These are phyloP conservation scores for Paulinella micropora DNA, from an alignment of 78 protist genomes.

Conservation along the genomic window DNA sequence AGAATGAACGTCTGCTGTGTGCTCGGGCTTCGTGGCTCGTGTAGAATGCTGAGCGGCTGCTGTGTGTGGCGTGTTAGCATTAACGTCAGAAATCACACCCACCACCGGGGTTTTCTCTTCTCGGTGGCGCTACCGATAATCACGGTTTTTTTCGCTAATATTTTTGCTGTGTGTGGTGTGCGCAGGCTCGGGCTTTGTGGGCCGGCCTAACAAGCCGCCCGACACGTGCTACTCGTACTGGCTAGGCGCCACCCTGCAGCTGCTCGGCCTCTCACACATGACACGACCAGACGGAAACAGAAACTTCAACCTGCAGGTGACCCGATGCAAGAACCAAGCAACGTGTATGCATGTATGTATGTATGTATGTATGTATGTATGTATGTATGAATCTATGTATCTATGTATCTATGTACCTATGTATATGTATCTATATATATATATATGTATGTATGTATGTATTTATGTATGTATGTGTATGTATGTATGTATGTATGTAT, in stretches of 20 bases:
- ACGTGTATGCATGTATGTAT: not conserved
- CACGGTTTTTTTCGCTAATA: too few species aligned
- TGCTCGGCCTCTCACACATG: too few species aligned
- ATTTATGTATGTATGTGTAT: not conserved
- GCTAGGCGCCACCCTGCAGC: not conserved
- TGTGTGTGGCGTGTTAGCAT: too few species aligned
- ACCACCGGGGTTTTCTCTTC: too few species aligned
- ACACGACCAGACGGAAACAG: not conserved
- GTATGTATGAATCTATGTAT: not conserved
- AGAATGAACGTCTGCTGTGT: too few species aligned
- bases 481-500: not conserved
- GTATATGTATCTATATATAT: not conserved
- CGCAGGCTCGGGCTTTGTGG: not conserved
- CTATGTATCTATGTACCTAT: not conserved
- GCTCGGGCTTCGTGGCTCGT: too few species aligned
- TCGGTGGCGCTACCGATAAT: too few species aligned
- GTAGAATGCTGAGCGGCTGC: too few species aligned
- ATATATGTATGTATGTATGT: not conserved
- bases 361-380: not conserved
- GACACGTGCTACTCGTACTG: slow-evolving; percentile 1
- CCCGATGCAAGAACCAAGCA: not conserved
- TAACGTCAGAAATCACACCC: too few species aligned
- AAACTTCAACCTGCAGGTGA: not conserved
- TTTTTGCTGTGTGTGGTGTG: too few species aligned
- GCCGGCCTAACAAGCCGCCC: not conserved